Base-by-base conservation (phyloP, 352 stramenopile genomes). In the Thalassiosira allenii region DNA sequence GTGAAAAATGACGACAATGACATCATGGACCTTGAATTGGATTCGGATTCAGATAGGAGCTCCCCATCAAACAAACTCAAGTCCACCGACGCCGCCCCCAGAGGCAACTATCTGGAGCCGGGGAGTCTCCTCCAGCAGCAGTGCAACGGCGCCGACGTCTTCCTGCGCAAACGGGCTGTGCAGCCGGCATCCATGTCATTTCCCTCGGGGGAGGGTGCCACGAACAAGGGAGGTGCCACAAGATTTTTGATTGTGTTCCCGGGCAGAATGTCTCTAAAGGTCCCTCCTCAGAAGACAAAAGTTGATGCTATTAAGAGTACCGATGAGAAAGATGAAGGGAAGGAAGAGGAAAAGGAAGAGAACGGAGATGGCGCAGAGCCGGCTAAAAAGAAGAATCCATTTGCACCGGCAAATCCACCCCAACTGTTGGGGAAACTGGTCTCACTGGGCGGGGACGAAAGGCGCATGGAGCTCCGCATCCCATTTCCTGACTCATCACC, bases 121-220 rank as follows among this genome's bases (percentile, higher is more conserved):
- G 75, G 75, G 0, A 67, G 61, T 34, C 40, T 77, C n/a, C 41
- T 84, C 0, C 59, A 59, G 53, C 61, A 59, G 32, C 57, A 49
- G 1, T 79, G 75, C 54, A 84, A 84, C 30, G 68, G 75, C 37
- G 74, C 59, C 37, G 68, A 84, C 65, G 68, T 84, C 23, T 84
- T 79, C 59, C 30, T 79, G 34, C 68, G 75, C 17, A 84, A 84
- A 66, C 23, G 44, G n/a, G 67, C 67, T 11, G 58, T 77, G 23
- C 75, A 83, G 47, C 51, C 65, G 0, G 56, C 58, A 14, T 74
- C 59, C 6, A 44, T 51, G 5, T 47, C 30, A 29, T 40, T 67
- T 29, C 44, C 52, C 6, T 52, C 57, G 12, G 61, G 12, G 23
- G 29, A 25, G 6, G 23, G 37, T 43, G 37, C 29, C 41, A 57